Conservation (phyloP, 129 eudicot genomes). For the Centrapalus pauciflorus region DNA sequence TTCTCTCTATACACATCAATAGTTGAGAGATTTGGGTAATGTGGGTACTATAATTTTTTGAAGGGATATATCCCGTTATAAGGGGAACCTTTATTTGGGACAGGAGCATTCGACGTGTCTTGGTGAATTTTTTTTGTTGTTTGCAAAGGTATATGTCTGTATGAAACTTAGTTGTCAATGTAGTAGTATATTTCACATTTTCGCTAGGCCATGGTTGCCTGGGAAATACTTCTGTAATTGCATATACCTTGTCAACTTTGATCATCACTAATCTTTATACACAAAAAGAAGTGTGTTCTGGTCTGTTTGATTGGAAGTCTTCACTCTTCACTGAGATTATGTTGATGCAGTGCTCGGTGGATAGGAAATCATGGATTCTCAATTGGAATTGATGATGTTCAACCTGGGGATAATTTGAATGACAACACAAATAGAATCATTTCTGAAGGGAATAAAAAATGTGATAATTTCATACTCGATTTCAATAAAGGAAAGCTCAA, state of each 20-base stretch:
- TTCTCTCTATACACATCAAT: no score
- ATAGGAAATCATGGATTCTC: constrained; percentile 99
- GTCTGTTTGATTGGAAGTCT: neutral
- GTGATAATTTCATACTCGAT: constrained; percentile 46
- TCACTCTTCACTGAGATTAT: neutral
- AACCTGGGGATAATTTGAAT: constrained; percentile 58
- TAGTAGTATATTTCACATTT: no score
- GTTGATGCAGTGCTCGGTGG: constrained; percentile 85
- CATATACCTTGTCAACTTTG: neutral
- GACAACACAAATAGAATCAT: constrained; percentile 38
- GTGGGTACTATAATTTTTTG: no score
- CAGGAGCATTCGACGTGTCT: no score
- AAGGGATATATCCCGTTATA: no score
- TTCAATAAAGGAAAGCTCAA: constrained; percentile 59
- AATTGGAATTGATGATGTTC: constrained; percentile 94
- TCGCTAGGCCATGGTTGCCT: no score
- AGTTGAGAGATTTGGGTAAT: no score
- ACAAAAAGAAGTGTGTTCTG: constrained; percentile 4
- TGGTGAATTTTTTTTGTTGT: no score
- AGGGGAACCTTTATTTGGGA: no score
- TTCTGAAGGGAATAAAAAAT: constrained; percentile 37
- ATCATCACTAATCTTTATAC: neutral
- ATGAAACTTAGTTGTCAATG: no score
- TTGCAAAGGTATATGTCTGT: no score
- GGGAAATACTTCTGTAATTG: neutral